These are phyloP conservation scores for Uronychia setigera DNA, from an alignment of 73 alveolate genomes.

Conservation along the genomic window DNA sequence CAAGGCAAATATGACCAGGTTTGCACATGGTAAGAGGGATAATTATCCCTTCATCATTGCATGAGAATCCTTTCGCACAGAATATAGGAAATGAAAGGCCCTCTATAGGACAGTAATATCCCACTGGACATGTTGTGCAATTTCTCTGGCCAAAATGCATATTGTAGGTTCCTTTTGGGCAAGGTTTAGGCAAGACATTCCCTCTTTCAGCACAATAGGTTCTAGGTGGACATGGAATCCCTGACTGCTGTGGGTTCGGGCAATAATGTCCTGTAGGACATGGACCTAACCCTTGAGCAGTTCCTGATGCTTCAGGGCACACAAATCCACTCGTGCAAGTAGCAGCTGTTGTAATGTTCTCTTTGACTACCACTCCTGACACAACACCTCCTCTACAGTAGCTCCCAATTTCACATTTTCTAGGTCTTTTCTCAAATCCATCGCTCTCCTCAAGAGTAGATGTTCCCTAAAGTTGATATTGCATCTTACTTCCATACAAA, in stretches of 20 bases:
- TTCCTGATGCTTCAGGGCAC: constrained; percentile 69
- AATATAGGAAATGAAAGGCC: constrained; percentile 73
- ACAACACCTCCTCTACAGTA: constrained; percentile 64
- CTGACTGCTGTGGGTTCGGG: constrained; percentile 65
- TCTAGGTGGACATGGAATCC: constrained; percentile 86
- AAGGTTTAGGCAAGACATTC: constrained; percentile 62
- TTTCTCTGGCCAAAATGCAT: constrained; percentile 71
- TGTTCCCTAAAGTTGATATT: constrained; percentile 23
- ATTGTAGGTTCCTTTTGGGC: constrained; percentile 83
- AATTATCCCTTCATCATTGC: constrained; percentile 73
- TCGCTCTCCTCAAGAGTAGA: constrained; percentile 11
- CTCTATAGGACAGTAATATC: constrained; percentile 72
- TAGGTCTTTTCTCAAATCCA: constrained; percentile 35
- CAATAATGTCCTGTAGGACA: constrained; percentile 87
- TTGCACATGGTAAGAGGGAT: constrained; percentile 69
- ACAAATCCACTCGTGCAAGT: constrained; percentile 69
- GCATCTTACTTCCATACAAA: constrained; percentile 6
- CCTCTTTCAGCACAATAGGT: constrained; percentile 85
- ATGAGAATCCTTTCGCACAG: constrained; percentile 82
- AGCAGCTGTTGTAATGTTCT: constrained; percentile 47
- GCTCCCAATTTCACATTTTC: constrained; percentile 61
- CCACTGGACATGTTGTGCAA: constrained; percentile 83
- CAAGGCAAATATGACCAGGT: constrained; percentile 76
- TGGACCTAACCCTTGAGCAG: constrained; percentile 67
- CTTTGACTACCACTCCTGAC: constrained; percentile 33